Evolutionary conservation across 1,284 basidiomycete genomes (phyloP).

Genomic region (Dichomitus squalens): DNA sequence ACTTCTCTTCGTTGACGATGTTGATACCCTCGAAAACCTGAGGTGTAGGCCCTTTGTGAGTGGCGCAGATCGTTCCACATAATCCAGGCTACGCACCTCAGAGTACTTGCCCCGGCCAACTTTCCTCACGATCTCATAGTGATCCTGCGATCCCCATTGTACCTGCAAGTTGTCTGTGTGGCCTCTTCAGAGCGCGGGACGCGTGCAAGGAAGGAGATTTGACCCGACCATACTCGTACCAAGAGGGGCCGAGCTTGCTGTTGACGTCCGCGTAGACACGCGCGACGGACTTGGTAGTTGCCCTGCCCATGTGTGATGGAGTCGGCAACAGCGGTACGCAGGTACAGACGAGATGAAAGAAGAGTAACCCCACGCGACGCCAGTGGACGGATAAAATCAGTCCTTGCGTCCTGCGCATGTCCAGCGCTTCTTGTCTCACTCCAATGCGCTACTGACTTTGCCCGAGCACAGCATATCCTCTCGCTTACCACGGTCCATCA

Average conservation of each 20-base stretch:
- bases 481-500: not conserved
- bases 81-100: slow-evolving; percentile 60
- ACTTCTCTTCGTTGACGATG: slow-evolving; percentile 91
- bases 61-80: slow-evolving; percentile 8
- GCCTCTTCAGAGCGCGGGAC: slow-evolving; percentile 28
- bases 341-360: slow-evolving; percentile 17
- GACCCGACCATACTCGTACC: slow-evolving; percentile 77
- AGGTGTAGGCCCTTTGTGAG: slow-evolving; percentile 5
- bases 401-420: slow-evolving; percentile 23
- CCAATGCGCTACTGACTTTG: not conserved
- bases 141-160: slow-evolving; percentile 95
- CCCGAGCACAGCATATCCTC: not conserved
- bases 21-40: slow-evolving; percentile 98
- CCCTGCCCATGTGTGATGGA: slow-evolving; percentile 55
- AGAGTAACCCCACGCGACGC: slow-evolving; percentile 9
- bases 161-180: slow-evolving; percentile 85
- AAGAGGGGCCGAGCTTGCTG: slow-evolving; percentile 68
- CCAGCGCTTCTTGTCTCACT: slow-evolving; percentile 9
- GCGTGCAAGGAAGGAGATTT: slow-evolving; percentile 21
- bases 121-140: slow-evolving; percentile 98
- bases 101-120: slow-evolving; percentile 97
- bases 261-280: slow-evolving; percentile 80
- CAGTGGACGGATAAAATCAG: slow-evolving; percentile 18
- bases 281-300: slow-evolving; percentile 69
- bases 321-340: slow-evolving; percentile 5